phyloP scores from a whole-genome alignment of 192 early-diverging fungal species.

The Piromyces finnis region DNA sequence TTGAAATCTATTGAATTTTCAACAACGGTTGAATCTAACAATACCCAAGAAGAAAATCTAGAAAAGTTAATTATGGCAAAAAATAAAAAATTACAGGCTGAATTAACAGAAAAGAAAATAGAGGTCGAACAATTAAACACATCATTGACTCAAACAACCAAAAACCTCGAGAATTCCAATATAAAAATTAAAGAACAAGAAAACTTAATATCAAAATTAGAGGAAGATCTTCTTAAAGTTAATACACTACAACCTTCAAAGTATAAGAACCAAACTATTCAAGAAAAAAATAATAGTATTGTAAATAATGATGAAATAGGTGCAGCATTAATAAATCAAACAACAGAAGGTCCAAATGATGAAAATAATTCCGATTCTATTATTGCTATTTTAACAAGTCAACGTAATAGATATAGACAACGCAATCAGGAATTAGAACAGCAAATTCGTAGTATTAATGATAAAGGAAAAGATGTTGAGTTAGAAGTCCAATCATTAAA shows the following conservation, averaged over 20 bases:
- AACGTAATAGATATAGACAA: constrained; percentile 78
- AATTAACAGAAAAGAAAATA: constrained; percentile 39
- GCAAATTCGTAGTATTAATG: constrained; percentile 15
- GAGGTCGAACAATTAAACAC: constrained; percentile 8
- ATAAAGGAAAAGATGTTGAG: constrained; percentile 26
- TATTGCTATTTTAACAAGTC: constrained; percentile 68
- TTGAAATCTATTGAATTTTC: constrained; percentile 30
- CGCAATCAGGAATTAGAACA: constrained; percentile 72
- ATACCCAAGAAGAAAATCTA: constrained; percentile 24
- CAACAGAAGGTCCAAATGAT: not conserved
- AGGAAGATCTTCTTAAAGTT: constrained; percentile 23
- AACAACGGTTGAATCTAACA: constrained; percentile 13
- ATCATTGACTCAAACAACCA: constrained; percentile 7
- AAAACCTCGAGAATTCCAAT: constrained; percentile 12
- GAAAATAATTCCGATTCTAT: constrained; percentile 20
- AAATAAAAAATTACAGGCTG: constrained; percentile 64
- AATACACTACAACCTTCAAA: constrained; percentile 4
- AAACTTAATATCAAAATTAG: constrained; percentile 28
- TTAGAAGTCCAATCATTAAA: constrained; percentile 49
- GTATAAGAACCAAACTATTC: not conserved
- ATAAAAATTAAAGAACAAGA: constrained; percentile 27
- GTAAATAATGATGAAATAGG: constrained; percentile 2
- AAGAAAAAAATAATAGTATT: constrained; percentile 10
- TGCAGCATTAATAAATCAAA: not conserved
- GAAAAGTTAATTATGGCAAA: constrained; percentile 65